Base-by-base conservation (phyloP, 2,329 filamentous ascomycete species). In the Hysterium pulicare region DNA sequence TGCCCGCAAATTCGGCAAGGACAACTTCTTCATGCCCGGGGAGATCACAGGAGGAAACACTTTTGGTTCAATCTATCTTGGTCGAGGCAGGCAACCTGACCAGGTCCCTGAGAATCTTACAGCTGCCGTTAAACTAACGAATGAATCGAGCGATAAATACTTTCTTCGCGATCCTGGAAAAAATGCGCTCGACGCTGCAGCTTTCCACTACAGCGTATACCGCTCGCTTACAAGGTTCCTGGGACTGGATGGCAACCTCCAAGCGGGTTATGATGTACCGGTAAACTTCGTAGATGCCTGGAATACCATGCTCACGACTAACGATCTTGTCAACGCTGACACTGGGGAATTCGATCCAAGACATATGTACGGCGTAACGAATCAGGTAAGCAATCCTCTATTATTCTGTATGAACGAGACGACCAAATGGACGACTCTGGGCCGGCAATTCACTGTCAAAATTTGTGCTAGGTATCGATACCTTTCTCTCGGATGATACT, bases 361-460 rank as follows among this genome's bases (percentile, higher is more conserved):
- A 2, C 80, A 83, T 54, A 75, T 83, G 74, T 82, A 76, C 51
- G 80, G 79, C 37, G 73, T 74, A 0, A 80, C 78, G 4, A 82
- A 83, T 53, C 80, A 83, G 62, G 80, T n/a, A n/a, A n/a, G n/a
- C n/a, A n/a, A n/a, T n/a, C n/a, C 83, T 56, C 78, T 83, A 10
- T n/a, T n/a, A n/a, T n/a, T n/a, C n/a, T n/a, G n/a, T n/a, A n/a
- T n/a, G n/a, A n/a, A n/a, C n/a, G n/a, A n/a, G n/a, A n/a, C n/a
- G n/a, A n/a, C n/a, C n/a, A n/a, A n/a, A n/a, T n/a, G n/a, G n/a
- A n/a, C n/a, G n/a, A n/a, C n/a, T n/a, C n/a, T n/a, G n/a, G n/a
- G n/a, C n/a, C n/a, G n/a, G n/a, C n/a, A n/a, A n/a, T n/a, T n/a
- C n/a, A n/a, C n/a, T n/a, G n/a, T n/a, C n/a, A n/a, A n/a, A n/a